Conservation (phyloP, 2,329 filamentous ascomycete species). For the Metarhizium guizhouense region DNA sequence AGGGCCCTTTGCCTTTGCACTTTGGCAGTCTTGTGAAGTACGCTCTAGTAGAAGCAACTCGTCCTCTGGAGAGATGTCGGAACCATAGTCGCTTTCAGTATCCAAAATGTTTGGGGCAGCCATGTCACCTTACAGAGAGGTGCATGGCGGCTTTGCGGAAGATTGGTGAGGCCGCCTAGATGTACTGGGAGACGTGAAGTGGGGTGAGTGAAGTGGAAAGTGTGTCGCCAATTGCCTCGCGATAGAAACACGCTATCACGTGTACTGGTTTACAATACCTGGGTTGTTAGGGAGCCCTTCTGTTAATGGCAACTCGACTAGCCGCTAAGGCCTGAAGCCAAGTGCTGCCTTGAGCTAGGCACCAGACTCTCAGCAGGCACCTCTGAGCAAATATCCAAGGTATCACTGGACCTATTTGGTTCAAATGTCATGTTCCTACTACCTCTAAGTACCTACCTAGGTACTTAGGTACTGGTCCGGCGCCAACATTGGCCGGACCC, state of each 20-base stretch:
- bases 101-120: conserved; percentile 1
- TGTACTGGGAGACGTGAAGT: background rate
- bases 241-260: background rate
- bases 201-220: background rate
- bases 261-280: background rate
- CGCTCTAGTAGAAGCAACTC: conserved; percentile 31
- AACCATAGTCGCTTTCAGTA: conserved; percentile 34
- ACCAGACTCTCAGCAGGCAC: too few species aligned
- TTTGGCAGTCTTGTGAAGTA: conserved; percentile 12
- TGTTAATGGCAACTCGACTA: background rate
- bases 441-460: background rate
- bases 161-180: background rate
- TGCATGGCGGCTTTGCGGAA: background rate
- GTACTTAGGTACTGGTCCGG: background rate
- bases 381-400: too few species aligned
- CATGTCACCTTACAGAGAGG: conserved; percentile 1
- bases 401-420: too few species aligned
- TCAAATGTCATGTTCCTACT: too few species aligned
- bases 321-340: too few species aligned
- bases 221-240: background rate
- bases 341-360: too few species aligned
- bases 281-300: background rate
- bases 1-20: background rate
- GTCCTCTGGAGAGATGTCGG: conserved; percentile 37
- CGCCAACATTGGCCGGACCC: too few species aligned